Base-by-base conservation (phyloP, 164 flowering plant species). In the Houttuynia cordata region DNA sequence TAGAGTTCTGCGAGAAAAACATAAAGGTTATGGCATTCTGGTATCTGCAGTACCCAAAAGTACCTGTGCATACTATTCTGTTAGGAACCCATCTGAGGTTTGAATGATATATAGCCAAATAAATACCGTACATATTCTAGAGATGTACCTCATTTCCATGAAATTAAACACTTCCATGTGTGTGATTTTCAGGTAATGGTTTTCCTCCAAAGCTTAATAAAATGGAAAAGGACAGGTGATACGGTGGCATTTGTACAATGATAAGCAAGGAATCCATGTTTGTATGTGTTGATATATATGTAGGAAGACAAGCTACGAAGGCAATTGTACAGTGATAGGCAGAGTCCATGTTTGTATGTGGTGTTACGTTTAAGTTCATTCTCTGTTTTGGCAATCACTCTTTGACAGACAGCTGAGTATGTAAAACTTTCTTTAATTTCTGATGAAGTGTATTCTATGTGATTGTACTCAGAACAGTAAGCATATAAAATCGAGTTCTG, bases 41-140 rank as follows among this genome's bases (percentile, higher is more conserved):
- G 95, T 87, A 40, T 81, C 95, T 17, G 67, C 87, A 14, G 75
- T 71, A 56, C 86, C 95, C 15, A 88, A 85, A 74, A 86, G 85
- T 71, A 86, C 81, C 68, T 70, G 72, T 59, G 96, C 96, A 47
- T 71, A 62, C 39, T 88, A 78, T 71, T 85, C 96, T 59, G 75
- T 88, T 40, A 75, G 79, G 63, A 85, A 88, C 61, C 86, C 96
- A 40, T 73, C 81, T 23, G 96, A 87, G 86, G 94, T 87, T 70
- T 37, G 24, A 50, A 8, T 37, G 23, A 51, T 9, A 14, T 47
- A 18, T 61, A 69, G 23, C 42, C 42, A 39, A 54, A 17, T 51
- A 10, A 15, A 10, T 37, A 17, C 0, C 23, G 10, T 51, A 51
- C n/a, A 7, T n/a, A 23, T 58, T 45, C 14, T n/a, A 52, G 14